phyloP scores from a whole-genome alignment of 2,329 filamentous ascomycete species.

The Ophiocordyceps camponoti-leonardi region DNA sequence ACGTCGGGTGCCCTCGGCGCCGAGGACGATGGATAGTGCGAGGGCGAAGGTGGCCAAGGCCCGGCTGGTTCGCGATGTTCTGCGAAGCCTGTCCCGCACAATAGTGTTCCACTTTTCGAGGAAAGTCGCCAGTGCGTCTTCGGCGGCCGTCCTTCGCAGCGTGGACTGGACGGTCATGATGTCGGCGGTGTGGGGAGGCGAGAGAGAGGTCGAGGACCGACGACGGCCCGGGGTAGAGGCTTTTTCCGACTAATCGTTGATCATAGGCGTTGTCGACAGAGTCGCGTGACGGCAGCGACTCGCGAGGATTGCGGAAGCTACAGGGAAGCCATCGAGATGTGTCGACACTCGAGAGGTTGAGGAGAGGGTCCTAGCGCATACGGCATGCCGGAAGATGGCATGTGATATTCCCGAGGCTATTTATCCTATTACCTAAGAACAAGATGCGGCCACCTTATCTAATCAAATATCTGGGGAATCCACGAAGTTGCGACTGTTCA shows the following conservation, averaged over 20 bases:
- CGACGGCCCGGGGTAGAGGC: neutral
- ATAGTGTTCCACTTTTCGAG: conserved; percentile 40
- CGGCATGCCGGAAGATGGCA: neutral
- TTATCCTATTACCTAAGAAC: neutral
- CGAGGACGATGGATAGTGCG: conserved; percentile 58
- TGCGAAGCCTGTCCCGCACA: conserved; percentile 36
- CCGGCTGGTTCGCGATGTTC: conserved; percentile 52
- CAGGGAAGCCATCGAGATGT: neutral
- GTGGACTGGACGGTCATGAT: conserved; percentile 80
- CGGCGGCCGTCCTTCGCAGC: conserved; percentile 45
- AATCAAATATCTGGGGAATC: neutral
- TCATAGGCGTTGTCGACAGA: neutral
- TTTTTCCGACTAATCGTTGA: neutral
- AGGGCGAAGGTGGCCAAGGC: conserved; percentile 63
- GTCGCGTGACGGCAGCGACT: neutral
- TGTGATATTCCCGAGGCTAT: neutral
- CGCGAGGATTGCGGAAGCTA: neutral
- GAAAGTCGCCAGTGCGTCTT: conserved; percentile 50
- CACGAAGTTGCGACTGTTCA: neutral
- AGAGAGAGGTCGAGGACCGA: neutral
- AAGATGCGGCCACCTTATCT: neutral
- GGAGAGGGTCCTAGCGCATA: neutral
- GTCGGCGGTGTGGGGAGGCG: neutral
- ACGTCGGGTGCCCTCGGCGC: conserved; percentile 60
- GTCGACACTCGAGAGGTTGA: neutral